Conservation (phyloP, 257 asterid genomes). For the Primulina huaijiensis region DNA sequence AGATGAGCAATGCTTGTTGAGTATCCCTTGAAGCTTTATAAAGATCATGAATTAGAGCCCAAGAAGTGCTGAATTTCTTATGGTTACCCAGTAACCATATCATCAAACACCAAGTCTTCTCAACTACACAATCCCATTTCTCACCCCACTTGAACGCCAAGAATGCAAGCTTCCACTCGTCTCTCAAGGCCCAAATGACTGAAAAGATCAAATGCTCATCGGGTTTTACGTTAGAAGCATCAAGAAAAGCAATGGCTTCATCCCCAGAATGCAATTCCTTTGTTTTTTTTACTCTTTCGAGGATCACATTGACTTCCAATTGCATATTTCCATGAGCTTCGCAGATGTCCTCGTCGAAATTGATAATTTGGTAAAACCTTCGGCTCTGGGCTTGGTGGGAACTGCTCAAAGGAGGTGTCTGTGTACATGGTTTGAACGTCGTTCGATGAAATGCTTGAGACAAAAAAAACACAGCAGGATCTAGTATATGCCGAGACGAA, state of each 20-base stretch:
- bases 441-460: constrained; percentile 67
- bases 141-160: constrained; percentile 85
- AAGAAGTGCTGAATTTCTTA: constrained; percentile 78
- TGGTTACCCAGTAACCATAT: constrained; percentile 85
- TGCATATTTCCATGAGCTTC: constrained; percentile 25
- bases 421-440: constrained; percentile 12
- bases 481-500: not conserved
- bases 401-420: constrained; percentile 23
- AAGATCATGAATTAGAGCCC: constrained; percentile 72
- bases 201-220: constrained; percentile 48
- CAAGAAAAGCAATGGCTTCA: constrained; percentile 75
- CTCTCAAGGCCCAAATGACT: constrained; percentile 62
- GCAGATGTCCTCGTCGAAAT: constrained; percentile 30
- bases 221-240: constrained; percentile 47
- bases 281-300: constrained; percentile 43
- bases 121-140: constrained; percentile 55
- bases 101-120: constrained; percentile 68
- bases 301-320: constrained; percentile 34
- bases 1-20: constrained; percentile 62
- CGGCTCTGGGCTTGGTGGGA: constrained; percentile 17
- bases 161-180: constrained; percentile 81
- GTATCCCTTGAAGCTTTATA: constrained; percentile 45
- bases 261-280: constrained; percentile 61
- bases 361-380: constrained; percentile 25
- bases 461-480: constrained; percentile 10